Evolutionary conservation across 1,139 yeast species (phyloP).

Genomic region (Debaryomycetaceae sp.): DNA sequence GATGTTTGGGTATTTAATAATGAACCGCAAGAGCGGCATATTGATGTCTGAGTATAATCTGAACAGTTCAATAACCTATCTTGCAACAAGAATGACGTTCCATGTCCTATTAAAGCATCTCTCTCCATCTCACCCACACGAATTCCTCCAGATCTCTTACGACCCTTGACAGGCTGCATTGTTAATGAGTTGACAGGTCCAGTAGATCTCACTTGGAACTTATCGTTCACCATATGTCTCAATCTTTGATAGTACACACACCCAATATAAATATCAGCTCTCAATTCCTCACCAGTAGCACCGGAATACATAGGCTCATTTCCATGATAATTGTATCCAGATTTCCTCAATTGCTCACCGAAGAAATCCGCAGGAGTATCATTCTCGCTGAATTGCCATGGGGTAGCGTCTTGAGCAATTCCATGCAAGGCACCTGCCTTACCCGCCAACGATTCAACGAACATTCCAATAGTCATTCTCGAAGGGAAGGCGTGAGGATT

Average conservation of each 20-base stretch:
- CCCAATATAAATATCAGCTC: slow-evolving; percentile 95
- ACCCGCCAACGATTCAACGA: slow-evolving; percentile 96
- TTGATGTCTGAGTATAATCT: slow-evolving; percentile 86
- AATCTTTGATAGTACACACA: slow-evolving; percentile 96
- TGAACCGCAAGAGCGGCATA: slow-evolving; percentile 94
- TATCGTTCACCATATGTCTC: slow-evolving; percentile 99
- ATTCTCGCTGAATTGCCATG: slow-evolving; percentile 87
- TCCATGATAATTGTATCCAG: slow-evolving; percentile 97
- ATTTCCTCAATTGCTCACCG: slow-evolving; percentile 81
- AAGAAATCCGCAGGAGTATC: slow-evolving; percentile 98
- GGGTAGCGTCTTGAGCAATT: slow-evolving; percentile 95
- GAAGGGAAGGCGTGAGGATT: slow-evolving; percentile 99
- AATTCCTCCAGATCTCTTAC: slow-evolving; percentile 99
- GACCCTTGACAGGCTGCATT: slow-evolving; percentile 99
- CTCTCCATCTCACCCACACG: slow-evolving; percentile 99
- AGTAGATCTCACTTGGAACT: slow-evolving; percentile 98
- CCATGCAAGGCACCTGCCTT: slow-evolving; percentile 98
- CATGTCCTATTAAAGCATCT: slow-evolving; percentile 98
- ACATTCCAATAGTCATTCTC: slow-evolving; percentile 99
- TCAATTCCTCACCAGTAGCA: slow-evolving; percentile 94
- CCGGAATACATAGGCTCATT: slow-evolving; percentile 99
- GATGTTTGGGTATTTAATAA: slow-evolving; percentile 83
- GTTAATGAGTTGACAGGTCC: slow-evolving; percentile 97
- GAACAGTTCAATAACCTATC: slow-evolving; percentile 94
- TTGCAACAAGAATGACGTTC: slow-evolving; percentile 93